Base-by-base conservation (phyloP, 2,329 filamentous ascomycete species). In the Fusarium begoniae region DNA sequence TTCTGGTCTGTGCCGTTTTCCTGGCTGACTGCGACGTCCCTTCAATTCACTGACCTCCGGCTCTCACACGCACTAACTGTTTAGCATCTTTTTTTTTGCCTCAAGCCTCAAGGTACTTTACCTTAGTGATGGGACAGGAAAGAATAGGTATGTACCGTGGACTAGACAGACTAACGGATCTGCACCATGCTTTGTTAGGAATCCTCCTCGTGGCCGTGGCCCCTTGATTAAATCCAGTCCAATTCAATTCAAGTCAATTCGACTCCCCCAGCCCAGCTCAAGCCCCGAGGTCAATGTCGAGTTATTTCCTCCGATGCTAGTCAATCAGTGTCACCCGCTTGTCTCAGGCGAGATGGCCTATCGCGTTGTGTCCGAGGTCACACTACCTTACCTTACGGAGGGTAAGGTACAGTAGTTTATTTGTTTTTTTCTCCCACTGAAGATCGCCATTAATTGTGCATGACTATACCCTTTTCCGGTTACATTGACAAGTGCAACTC, bases 171-270 rank as follows among this genome's bases (percentile, higher is more conserved):
- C 70, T 73, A 73, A 66, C 48, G 35, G 57, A 64, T 69, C 63
- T 72, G 53, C 70, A 50, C 71, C 68, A 68, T 71, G 35, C 71
- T 74, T 54, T 56, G 66, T 73, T 62, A 58, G 70, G 70, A 70
- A 71, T 73, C 57, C 70, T 73, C 47, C 55, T 73, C 70, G 70
- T 59, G 38, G 28, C 37, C 37, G 15, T 37, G 55, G 32, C 65
- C 66, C 56, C 56, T 45, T 55, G 51, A 55, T 63, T 70, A 69
- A 32, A 53, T 51, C 17, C 30, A 51, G 63, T 38, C 37, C 41
- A 50, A 30, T 44, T 30, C 55, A 24, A 32, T 24, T 24, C 48
- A 24, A 69, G 38, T 28, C 45, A 57, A 30, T 47, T 40, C 41
- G 11, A 15, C 24, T 47, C 28, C 47, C 47, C 28, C 44, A 28